phyloP scores from a whole-genome alignment of 192 early-diverging fungal genomes.

The Entrophospora sp. region DNA sequence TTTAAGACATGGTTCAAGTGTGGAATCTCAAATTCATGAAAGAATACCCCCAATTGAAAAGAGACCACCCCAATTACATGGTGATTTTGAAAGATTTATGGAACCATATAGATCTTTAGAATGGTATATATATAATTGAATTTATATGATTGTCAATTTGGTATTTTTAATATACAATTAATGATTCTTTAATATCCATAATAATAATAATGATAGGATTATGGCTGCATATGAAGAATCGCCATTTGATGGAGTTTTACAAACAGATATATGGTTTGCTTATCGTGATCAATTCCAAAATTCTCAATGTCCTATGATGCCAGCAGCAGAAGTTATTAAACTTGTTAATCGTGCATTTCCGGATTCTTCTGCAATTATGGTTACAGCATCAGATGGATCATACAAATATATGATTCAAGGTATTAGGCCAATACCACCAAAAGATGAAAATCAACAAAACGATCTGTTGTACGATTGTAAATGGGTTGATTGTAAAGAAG shows the following conservation, averaged over 20 bases:
- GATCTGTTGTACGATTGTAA: slow-evolving; percentile 33
- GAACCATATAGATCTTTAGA: slow-evolving; percentile 49
- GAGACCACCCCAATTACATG: slow-evolving; percentile 6
- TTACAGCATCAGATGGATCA: not conserved
- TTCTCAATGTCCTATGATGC: slow-evolving; percentile 12
- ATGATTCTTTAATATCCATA: not conserved
- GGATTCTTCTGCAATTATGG: slow-evolving; percentile 3
- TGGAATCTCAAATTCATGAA: slow-evolving; percentile 8
- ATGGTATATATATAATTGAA: slow-evolving; percentile 41
- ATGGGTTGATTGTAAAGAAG: slow-evolving; percentile 41
- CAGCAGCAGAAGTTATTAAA: slow-evolving; percentile 21
- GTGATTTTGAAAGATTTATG: slow-evolving; percentile 29
- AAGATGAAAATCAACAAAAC: not conserved
- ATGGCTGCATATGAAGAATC: not conserved
- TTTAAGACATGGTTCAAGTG: slow-evolving; percentile 31
- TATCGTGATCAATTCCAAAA: slow-evolving; percentile 17
- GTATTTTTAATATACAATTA: not conserved
- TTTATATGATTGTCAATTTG: not conserved
- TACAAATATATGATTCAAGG: slow-evolving; percentile 18
- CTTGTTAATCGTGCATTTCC: slow-evolving; percentile 13
- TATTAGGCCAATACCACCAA: not conserved
- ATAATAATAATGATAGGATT: slow-evolving; percentile 8
- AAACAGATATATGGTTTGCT: slow-evolving; percentile 21
- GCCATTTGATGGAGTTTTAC: slow-evolving; percentile 2
- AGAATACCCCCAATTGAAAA: not conserved